A percentile compares a stretch with the other conserved stretches of the same genome.
These are phyloP conservation scores for Xylaria grammica DNA, from an alignment of 495 filamentous ascomycete genomes.

Conservation along the genomic window DNA sequence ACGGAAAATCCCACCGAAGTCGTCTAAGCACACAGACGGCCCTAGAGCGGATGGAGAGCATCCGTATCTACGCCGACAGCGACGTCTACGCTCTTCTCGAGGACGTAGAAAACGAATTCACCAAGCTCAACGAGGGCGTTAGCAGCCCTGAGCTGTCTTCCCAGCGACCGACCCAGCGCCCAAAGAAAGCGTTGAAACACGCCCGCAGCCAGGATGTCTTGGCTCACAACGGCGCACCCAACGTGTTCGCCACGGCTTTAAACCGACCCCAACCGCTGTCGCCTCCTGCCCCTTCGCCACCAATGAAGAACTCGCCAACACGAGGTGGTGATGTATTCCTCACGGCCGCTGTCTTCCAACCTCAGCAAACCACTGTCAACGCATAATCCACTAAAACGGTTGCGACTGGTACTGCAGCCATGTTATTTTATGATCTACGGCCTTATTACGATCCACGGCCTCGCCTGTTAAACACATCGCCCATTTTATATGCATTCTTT, in stretches of 20 bases:
- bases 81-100: conserved; percentile 66
- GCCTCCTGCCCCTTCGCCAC: conserved; percentile 35
- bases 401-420: conserved; percentile 15
- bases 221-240: conserved; percentile 29
- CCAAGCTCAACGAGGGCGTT: conserved; percentile 45
- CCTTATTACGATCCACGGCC: not conserved
- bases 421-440: conserved; percentile 13
- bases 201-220: conserved; percentile 48
- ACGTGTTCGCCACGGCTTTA: conserved; percentile 28
- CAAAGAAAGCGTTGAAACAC: conserved; percentile 40
- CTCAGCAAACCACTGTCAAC: conserved; percentile 19
- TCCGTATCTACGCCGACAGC: conserved; percentile 69
- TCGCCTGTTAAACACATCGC: conserved; percentile 21
- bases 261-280: conserved; percentile 28
- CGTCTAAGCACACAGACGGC: conserved; percentile 35
- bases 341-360: conserved; percentile 52
- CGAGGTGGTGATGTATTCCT: conserved; percentile 43
- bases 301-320: conserved; percentile 33
- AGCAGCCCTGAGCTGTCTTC: conserved; percentile 21
- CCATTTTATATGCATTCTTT: conserved; percentile 27
- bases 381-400: conserved; percentile 9
- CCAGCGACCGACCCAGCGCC: conserved; percentile 21
- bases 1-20: conserved; percentile 22
- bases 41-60: conserved; percentile 60
- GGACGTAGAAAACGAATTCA: conserved; percentile 66